A percentile compares a stretch with the other conserved stretches of the same genome.
These are phyloP conservation scores for Balamuthia mandrillaris DNA, from an alignment of 208 protist genomes.

Conservation along the genomic window DNA sequence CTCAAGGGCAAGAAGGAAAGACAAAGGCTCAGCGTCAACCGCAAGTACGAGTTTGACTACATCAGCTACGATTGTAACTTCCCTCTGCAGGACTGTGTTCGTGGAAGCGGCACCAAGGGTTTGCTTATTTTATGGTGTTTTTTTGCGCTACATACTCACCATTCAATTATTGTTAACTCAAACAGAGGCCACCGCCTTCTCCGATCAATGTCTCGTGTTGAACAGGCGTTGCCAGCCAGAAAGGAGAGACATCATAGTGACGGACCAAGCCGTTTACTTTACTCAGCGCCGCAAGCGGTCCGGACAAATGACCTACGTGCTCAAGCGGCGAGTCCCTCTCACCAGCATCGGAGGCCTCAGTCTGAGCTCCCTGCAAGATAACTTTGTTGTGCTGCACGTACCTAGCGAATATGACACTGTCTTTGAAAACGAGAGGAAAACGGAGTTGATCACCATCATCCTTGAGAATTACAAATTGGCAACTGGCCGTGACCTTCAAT, in stretches of 20 bases:
- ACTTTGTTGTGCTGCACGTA: slow-evolving; percentile 53
- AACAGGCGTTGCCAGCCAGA: slow-evolving; percentile 36
- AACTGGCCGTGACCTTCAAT: slow-evolving; percentile 24
- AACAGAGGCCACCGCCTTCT: slow-evolving; percentile 59
- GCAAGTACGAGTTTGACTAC: slow-evolving; percentile 68
- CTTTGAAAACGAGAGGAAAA: slow-evolving; percentile 73
- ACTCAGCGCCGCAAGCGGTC: slow-evolving; percentile 7
- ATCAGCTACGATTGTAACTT: slow-evolving; percentile 69
- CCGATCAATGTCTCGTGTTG: slow-evolving; percentile 43
- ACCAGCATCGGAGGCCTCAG: slow-evolving; percentile 28
- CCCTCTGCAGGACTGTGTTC: slow-evolving; percentile 41
- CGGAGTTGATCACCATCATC: slow-evolving; percentile 66
- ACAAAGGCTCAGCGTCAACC: slow-evolving; percentile 54
- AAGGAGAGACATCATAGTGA: slow-evolving; percentile 49
- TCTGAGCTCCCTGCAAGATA: slow-evolving; percentile 42
- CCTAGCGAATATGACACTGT: slow-evolving; percentile 63
- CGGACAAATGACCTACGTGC: not conserved
- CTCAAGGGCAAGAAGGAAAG: slow-evolving; percentile 70
- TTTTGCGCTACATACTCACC: not conserved
- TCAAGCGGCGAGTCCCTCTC: slow-evolving; percentile 42
- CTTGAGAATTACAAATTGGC: slow-evolving; percentile 53
- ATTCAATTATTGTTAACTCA: not conserved
- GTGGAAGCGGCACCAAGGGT: not conserved
- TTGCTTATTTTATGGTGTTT: not conserved
- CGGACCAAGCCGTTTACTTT: slow-evolving; percentile 50